Base-by-base conservation (phyloP, 768 basidiomycete genomes). In the Panellus pusillus region DNA sequence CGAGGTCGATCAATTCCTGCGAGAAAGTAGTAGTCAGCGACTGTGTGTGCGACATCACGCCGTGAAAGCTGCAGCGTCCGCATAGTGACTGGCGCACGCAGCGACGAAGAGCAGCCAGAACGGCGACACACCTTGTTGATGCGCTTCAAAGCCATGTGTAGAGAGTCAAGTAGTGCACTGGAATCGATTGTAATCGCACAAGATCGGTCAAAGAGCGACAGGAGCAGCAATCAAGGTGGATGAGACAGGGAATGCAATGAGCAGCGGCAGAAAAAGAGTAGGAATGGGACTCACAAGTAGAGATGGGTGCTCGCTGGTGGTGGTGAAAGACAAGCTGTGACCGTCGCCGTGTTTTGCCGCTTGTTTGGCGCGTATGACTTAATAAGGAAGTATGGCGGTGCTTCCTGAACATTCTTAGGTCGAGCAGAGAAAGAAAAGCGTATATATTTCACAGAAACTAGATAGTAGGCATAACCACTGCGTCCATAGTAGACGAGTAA, bases 1-100 rank as follows among this genome's bases (percentile, higher is more conserved):
- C 95, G 73, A 99, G 95, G 80, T 99, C 97, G 72, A 91, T 81
- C 81, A 98, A 84, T 86, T 99, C 97, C 97, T 99, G 66, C 43
- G 68, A 24, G 47, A 43, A 43, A 60, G 32, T 8, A 4, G 14
- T 35, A 2, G 50, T 57, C 55, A 57, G 50, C 38, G 37, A 3
- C 3, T 40, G 13, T 17, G 14, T 18, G 39, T n/a, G n/a, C 20
- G 20, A 28, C 7, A 62, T 65, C 53, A 66, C 62, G 59, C 62
- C 60, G 61, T 66, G 52, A 47, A 35, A 50, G 54, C 55, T 53
- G 58, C 58, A 46, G 49, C 31, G 32, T 18, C 36, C 8, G 18
- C 29, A 59, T 59, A 61, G 60, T 58, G 52, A 7, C 7, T 32
- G 31, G 31, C 31, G 32, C 32, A 35, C 14, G 49, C 50, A 39